Evolutionary conservation across 345 rosid species (phyloP), one percentile per base, ranked within the genome.

Genomic region (Salix viminalis): DNA sequence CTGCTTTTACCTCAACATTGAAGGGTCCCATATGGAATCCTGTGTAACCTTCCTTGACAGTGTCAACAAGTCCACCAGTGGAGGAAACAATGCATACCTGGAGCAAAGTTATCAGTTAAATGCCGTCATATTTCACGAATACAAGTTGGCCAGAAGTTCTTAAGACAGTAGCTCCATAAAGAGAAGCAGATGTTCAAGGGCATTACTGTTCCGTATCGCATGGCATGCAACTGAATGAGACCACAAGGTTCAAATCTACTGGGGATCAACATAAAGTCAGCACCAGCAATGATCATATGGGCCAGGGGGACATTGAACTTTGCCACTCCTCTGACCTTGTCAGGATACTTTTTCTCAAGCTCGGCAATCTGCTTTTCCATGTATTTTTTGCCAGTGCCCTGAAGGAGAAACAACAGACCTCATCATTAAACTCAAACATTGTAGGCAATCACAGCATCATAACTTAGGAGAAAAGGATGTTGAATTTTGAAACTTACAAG

Each of bases 181-280:
- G 50, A 37, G 48, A 15, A 50, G 67, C 30, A 14, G 23, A 65
- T 12, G 37, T 11, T 41, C 13, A 28, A 36, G 1, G 36, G 10
- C 21, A 36, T 71, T 89, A 89, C 96, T n/a, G 98, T 94, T 90
- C 98, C 98, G 81, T 92, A 96, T 85, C 96, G 87, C 99, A 93
- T 93, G 36, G 99, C 96, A 26, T 96, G 99, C 73, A 96, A 73
- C 81, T 93, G 99, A 77, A 96, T 93, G 81, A 96, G 97, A 82
- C 99, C 99, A 19, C 99, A 96, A 2, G 99, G 99, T 81, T 96
- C 99, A 65, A 96, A 96, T 84, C 99, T 87, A 76, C 99, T 96
- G 0, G 97, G 96, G 76, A 93, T 48, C 79, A 96, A 68, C 80
- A 96, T 88, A 81, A 85, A 96, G 81, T 93, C 98, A 72, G 97